A percentile compares a stretch with the other conserved stretches of the same genome.
These are phyloP conservation scores for Ophidiomyces ophidiicola DNA, from an alignment of 2,329 filamentous ascomycete genomes.

Conservation along the genomic window DNA sequence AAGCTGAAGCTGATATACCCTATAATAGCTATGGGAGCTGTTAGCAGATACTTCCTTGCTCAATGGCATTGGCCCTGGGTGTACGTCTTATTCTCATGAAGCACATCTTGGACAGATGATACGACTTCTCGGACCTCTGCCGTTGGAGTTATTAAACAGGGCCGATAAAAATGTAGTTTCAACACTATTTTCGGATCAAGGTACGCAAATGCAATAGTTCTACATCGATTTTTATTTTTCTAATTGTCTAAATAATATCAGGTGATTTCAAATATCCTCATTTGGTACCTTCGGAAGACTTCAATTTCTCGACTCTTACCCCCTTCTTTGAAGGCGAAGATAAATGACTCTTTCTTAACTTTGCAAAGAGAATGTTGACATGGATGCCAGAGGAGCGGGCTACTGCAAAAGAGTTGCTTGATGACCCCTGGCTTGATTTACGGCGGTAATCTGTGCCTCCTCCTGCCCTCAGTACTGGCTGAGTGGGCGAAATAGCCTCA, in stretches of 20 bases:
- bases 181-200: conserved; percentile 22
- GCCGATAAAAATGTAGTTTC: conserved; percentile 26
- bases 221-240: conserved; percentile 1
- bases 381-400: conserved; percentile 28
- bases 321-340: conserved; percentile 22
- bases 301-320: conserved; percentile 18
- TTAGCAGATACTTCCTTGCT: no score
- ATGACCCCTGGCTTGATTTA: no score
- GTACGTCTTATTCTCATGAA: conserved; percentile 14
- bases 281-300: conserved; percentile 19
- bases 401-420: conserved; percentile 26
- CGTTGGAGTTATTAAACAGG: conserved; percentile 17
- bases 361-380: conserved; percentile 24
- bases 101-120: conserved; percentile 35
- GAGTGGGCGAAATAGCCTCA: no score
- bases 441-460: no score
- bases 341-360: conserved; percentile 23
- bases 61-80: no score
- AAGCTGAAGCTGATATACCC: no score
- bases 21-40: no score
- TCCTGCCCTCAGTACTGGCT: no score
- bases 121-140: conserved; percentile 31
- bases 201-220: conserved; percentile 15
- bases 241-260: conserved; percentile 14
- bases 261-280: conserved; percentile 18